Evolutionary conservation across 1,284 basidiomycete species (phyloP), one percentile per base, ranked within the genome.

Genomic region (Pyrrhoderma noxium): DNA sequence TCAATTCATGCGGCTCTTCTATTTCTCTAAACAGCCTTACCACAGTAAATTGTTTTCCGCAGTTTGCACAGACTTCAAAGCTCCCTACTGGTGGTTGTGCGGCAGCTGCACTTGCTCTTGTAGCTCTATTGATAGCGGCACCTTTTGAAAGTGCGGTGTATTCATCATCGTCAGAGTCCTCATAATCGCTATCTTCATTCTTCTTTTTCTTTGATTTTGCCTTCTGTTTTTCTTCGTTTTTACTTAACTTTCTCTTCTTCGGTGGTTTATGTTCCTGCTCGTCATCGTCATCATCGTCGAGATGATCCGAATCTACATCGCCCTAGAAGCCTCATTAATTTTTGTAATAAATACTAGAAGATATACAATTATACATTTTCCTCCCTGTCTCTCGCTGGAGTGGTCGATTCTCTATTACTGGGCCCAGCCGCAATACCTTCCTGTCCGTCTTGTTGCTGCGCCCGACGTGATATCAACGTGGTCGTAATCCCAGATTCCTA

Each of bases 31-130:
- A 5, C 11, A 58, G 23, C 73, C 89, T 55, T 69, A 96, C 90
- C 59, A 95, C 87, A 16, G 92, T 93, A 65, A 97, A 97, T 59
- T 84, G 79, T 53, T 85, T 85, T 48, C 76, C 74, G 66, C 95
- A 99, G 55, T 79, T 78, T 1, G 82, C 87, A 61, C 95, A 99
- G 14, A 76, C 72, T 60, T 85, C 84, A 53, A 94, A 89, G 60
- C 81, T 84, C 0, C 93, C 95, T 1, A 86, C 75, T 1, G 81
- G 72, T 2, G 87, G 88, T 54, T 85, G 83, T 0, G 70, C 63
- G 35, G 58, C 60, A 3, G 56, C 49, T 39, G 62, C 60, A 1
- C 65, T 61, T 8, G 68, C 63, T 70, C 74, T 65, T 22, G 21
- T 40, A 8, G 71, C 67, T 62, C 72, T 82, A 5, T 51, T 49